phyloP scores from a whole-genome alignment of 306 rosid genomes.

The Fragaria iinumae region DNA sequence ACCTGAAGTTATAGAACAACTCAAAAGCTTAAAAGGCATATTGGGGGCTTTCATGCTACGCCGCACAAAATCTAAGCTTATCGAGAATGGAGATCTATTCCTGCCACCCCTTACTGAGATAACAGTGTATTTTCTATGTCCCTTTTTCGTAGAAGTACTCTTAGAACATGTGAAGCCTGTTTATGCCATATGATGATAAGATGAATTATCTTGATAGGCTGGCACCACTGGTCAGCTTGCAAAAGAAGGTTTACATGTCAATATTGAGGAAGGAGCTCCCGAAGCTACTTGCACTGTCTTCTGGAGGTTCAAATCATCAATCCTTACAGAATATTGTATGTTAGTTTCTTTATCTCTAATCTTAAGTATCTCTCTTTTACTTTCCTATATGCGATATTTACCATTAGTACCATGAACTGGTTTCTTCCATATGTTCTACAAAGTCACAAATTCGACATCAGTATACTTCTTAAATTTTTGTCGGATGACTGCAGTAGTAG shows the following conservation, averaged over 20 bases:
- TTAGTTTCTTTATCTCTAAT: constrained; percentile 22
- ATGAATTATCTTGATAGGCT: constrained; percentile 50
- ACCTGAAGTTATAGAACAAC: constrained; percentile 44
- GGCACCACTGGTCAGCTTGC: constrained; percentile 73
- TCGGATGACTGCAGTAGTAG: not conserved
- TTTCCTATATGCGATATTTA: not conserved
- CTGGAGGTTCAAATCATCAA: constrained; percentile 70
- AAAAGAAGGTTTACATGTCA: constrained; percentile 79
- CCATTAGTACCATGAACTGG: not conserved
- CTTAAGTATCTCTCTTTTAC: constrained; percentile 3
- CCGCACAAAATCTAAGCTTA: constrained; percentile 80
- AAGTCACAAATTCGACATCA: not conserved
- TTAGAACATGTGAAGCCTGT: not conserved
- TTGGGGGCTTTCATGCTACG: constrained; percentile 84
- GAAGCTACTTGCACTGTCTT: constrained; percentile 66
- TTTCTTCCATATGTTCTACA: not conserved
- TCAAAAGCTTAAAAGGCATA: constrained; percentile 58
- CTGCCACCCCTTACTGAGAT: constrained; percentile 85
- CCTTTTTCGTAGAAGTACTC: constrained; percentile 6
- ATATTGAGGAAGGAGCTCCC: constrained; percentile 87
- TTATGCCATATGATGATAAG: constrained; percentile 15
- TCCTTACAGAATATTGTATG: constrained; percentile 85
- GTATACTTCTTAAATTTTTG: not conserved
- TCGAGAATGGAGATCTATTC: constrained; percentile 68
- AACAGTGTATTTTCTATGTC: constrained; percentile 57